Evolutionary conservation across 2,329 filamentous ascomycete genomes (phyloP).

Genomic region (Cercospora sp.): DNA sequence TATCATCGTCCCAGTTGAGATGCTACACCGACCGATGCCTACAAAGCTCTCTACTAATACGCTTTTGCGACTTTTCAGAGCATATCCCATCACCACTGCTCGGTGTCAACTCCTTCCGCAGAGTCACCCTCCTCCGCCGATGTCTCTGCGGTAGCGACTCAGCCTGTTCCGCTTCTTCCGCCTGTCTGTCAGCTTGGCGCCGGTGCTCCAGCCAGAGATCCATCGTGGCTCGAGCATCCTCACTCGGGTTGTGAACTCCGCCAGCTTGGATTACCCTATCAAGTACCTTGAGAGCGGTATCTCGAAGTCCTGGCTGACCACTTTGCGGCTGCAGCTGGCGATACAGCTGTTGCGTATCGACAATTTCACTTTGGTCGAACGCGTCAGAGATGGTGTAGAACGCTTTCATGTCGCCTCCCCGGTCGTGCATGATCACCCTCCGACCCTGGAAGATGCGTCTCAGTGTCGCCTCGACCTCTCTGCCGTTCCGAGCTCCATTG

Average conservation of each 20-base stretch:
- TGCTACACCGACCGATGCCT: not conserved
- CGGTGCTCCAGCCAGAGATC: conserved; percentile 11
- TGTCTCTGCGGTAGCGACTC: not conserved
- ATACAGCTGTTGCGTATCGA: not conserved
- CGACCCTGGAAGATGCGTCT: not conserved
- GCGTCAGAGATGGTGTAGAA: not conserved
- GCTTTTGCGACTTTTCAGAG: not conserved
- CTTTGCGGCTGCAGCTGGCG: not conserved
- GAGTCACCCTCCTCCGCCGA: not conserved
- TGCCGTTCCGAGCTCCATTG: not conserved
- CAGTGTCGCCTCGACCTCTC: not conserved
- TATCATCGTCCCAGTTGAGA: not conserved
- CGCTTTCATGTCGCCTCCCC: not conserved
- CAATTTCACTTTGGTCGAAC: not conserved
- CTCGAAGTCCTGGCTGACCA: not conserved
- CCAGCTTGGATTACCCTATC: conserved; percentile 9
- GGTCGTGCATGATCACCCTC: not conserved
- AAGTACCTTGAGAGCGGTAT: not conserved
- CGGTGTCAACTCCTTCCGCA: not conserved
- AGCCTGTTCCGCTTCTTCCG: not conserved
- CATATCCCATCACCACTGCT: not conserved
- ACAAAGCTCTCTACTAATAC: not conserved
- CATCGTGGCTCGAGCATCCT: conserved; percentile 23
- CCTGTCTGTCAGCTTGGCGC: not conserved
- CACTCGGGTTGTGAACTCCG: conserved; percentile 13